Percentiles rank a stretch among this genome's conserved stretches.
phyloP scores from a whole-genome alignment of 495 filamentous ascomycete species.

The Hypoxylon fragiforme region DNA sequence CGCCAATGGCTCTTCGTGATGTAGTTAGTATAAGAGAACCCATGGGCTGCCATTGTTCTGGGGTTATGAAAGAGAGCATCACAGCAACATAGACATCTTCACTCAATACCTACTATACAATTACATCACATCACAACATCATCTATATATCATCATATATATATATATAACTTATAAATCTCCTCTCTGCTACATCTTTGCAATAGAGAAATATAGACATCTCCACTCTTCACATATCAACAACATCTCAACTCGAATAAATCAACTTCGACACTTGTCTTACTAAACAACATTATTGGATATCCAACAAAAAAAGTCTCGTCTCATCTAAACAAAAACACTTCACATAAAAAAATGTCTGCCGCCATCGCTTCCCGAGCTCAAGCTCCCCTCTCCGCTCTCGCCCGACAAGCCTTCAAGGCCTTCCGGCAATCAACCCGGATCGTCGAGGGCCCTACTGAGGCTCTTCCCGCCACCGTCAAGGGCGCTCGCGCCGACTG shows the following conservation, averaged over 20 bases:
- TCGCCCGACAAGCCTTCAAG: conserved; percentile 30
- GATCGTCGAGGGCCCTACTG: conserved; percentile 23
- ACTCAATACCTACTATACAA: conserved; percentile 20
- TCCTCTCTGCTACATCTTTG: conserved; percentile 10
- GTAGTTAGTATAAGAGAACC: conserved; percentile 18
- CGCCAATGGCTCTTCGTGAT: conserved; percentile 1
- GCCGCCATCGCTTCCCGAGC: conserved; percentile 14
- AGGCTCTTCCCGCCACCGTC: conserved; percentile 6
- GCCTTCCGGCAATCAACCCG: conserved; percentile 25
- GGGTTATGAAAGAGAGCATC: conserved; percentile 5
- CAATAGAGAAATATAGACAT: conserved; percentile 4
- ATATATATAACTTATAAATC: conserved; percentile 1
- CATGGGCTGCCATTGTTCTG: conserved; percentile 1
- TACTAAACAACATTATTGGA: too few species aligned
- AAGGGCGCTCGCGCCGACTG: conserved; percentile 21
- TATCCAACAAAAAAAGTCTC: background rate
- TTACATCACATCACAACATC: too few species aligned
- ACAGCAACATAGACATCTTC: conserved; percentile 30
- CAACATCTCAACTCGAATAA: conserved; percentile 12
- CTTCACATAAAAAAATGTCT: conserved; percentile 16
- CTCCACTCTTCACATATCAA: conserved; percentile 14
- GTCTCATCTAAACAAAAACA: conserved; percentile 14
- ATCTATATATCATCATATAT: background rate
- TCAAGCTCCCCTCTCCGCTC: conserved; percentile 16
- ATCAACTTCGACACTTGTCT: conserved; percentile 25